These are phyloP conservation scores for Fusarium camptoceras DNA, from an alignment of 2,329 filamentous ascomycete species.

Conservation along the genomic window DNA sequence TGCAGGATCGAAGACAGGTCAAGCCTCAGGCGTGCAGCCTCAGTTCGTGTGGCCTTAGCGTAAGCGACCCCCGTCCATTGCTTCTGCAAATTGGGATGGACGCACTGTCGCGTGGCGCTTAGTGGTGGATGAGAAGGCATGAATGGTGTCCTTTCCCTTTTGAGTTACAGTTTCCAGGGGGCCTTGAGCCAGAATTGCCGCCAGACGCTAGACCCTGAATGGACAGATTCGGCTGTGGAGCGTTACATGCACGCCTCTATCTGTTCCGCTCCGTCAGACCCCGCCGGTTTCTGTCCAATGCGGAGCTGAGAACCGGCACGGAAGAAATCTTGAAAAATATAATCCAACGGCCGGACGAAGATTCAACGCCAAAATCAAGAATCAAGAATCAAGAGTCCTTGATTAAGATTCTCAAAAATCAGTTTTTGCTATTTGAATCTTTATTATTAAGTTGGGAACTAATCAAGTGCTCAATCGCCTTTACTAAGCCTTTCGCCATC, in stretches of 20 bases:
- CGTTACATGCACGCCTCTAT: conserved; percentile 38
- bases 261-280: conserved; percentile 13
- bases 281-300: conserved; percentile 27
- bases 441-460: not conserved
- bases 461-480: not conserved
- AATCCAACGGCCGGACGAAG: not conserved
- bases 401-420: not conserved
- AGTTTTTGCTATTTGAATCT: not conserved
- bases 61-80: conserved; percentile 18
- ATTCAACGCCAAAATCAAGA: not conserved
- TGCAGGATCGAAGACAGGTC: conserved; percentile 27
- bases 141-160: conserved; percentile 11
- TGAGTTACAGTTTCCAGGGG: not conserved
- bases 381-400: not conserved
- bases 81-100: conserved; percentile 39
- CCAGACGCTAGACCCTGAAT: conserved; percentile 33
- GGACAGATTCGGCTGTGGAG: conserved; percentile 9
- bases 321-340: conserved; percentile 35
- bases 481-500: conserved; percentile 1
- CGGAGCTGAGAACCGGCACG: conserved; percentile 36
- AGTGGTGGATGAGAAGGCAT: conserved; percentile 17
- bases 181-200: conserved; percentile 31
- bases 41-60: conserved; percentile 15
- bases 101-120: conserved; percentile 39
- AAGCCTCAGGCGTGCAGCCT: conserved; percentile 25